phyloP scores from a whole-genome alignment of 331 rosid genomes.

The Phaseolus coccineus region DNA sequence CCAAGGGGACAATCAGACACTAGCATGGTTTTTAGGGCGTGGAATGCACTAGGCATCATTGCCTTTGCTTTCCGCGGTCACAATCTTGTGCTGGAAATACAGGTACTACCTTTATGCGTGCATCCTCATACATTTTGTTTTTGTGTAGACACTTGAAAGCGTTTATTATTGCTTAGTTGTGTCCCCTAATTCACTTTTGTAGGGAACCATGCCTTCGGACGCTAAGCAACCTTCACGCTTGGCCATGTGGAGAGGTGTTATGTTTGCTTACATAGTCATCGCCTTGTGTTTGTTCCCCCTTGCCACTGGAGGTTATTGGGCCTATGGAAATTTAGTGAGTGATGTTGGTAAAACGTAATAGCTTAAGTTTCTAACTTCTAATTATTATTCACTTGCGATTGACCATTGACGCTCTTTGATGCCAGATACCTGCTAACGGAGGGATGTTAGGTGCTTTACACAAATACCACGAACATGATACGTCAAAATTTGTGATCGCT shows the following conservation, averaged over 20 bases:
- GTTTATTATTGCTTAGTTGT: background rate
- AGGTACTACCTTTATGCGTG: constrained; percentile 47
- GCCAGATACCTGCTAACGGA: constrained; percentile 67
- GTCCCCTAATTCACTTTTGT: background rate
- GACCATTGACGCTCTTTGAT: constrained; percentile 24
- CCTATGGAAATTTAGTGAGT: constrained; percentile 67
- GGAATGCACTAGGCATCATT: constrained; percentile 72
- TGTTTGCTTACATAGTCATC: constrained; percentile 65
- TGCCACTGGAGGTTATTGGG: constrained; percentile 74
- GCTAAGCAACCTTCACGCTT: constrained; percentile 58
- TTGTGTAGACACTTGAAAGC: background rate
- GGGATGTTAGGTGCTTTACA: constrained; percentile 68
- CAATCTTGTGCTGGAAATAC: constrained; percentile 81
- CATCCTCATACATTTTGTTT: background rate
- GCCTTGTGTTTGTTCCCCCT: constrained; percentile 75
- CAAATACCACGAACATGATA: constrained; percentile 58
- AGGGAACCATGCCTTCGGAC: constrained; percentile 82
- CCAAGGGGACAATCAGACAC: constrained; percentile 40
- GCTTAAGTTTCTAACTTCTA: background rate
- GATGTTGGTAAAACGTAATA: background rate
- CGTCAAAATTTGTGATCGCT: constrained; percentile 57
- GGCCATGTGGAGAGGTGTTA: constrained; percentile 78
- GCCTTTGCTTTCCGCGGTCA: constrained; percentile 88
- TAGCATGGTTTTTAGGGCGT: constrained; percentile 47
- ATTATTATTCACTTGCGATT: background rate